A percentile compares a stretch with the other conserved stretches of the same genome.
Conservation (phyloP, 1,284 basidiomycete genomes). For the Fomitiporia mediterranea region DNA sequence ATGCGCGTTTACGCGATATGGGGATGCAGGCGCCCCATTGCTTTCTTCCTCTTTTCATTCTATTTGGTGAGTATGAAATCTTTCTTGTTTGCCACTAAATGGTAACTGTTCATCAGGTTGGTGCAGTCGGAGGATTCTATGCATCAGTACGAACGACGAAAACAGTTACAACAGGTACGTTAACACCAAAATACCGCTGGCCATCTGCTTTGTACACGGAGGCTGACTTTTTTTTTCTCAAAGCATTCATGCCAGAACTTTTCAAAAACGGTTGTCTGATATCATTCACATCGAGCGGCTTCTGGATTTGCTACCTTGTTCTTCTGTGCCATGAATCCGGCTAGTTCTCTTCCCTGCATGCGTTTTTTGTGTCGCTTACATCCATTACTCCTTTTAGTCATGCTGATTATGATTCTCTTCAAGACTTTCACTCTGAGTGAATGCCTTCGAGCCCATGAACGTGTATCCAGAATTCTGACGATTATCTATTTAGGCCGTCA, state of each 20-base stretch:
- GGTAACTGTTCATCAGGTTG: not conserved
- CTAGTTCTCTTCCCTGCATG: not conserved
- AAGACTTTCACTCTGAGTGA: not conserved
- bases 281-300: not conserved
- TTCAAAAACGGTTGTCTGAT: not conserved
- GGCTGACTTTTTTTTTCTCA: not conserved
- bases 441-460: no score
- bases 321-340: not conserved
- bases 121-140: not conserved
- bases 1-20: slow-evolving; percentile 15
- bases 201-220: not conserved
- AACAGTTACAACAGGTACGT: not conserved
- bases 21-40: not conserved
- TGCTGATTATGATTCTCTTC: not conserved
- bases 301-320: not conserved
- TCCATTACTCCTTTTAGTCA: not conserved
- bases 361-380: not conserved
- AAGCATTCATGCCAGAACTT: not conserved
- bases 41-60: not conserved
- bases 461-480: not conserved
- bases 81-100: not conserved
- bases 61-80: not conserved
- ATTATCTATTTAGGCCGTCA: not conserved
- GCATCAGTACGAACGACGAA: not conserved
- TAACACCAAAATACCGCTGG: not conserved